Conservation (phyloP, 1,284 basidiomycete species). For the Boletus sp. region DNA sequence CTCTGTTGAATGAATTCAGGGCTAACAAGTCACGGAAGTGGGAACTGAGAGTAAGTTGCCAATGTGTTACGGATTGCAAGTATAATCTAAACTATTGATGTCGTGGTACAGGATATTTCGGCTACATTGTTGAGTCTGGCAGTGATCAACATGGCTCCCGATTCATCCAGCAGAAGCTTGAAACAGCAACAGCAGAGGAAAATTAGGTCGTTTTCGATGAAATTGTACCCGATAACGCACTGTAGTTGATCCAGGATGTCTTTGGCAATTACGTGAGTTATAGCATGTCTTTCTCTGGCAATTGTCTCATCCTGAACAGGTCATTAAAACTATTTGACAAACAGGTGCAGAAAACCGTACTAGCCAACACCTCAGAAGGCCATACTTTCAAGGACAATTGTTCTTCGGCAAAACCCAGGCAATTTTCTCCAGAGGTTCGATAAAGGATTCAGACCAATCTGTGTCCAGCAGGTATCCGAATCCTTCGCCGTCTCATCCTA, state of each 20-base stretch:
- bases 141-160: conserved; percentile 93
- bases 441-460: too few species aligned
- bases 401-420: too few species aligned
- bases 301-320: conserved; percentile 44
- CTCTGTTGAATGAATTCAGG: conserved; percentile 82
- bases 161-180: conserved; percentile 85
- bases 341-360: conserved; percentile 66
- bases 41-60: conserved; percentile 72
- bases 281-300: neutral
- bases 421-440: too few species aligned
- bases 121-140: conserved; percentile 90
- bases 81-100: conserved; percentile 11
- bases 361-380: conserved; percentile 78
- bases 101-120: conserved; percentile 69
- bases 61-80: neutral
- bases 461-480: too few species aligned
- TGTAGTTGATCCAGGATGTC: conserved; percentile 88
- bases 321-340: conserved; percentile 94
- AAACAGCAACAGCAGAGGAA: conserved; percentile 74
- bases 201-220: conserved; percentile 87
- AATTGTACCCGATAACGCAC: conserved; percentile 74
- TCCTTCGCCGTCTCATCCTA: too few species aligned
- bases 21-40: conserved; percentile 76
- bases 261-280: conserved; percentile 91
- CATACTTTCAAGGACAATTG: too few species aligned